phyloP scores from a whole-genome alignment of 345 rosid species.

The Microthlaspi erraticum region DNA sequence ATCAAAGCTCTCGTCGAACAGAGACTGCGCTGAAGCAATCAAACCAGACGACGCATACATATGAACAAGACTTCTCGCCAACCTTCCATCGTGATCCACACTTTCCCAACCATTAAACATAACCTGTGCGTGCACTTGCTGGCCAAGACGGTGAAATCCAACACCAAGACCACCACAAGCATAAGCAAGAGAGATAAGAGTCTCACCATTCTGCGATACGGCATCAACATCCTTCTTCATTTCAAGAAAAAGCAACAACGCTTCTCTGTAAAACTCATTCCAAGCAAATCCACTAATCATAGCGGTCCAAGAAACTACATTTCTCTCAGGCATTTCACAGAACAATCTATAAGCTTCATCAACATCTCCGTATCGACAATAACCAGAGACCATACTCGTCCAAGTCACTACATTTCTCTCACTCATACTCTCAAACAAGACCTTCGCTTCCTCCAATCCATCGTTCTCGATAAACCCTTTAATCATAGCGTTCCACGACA shows the following conservation, averaged over 20 bases:
- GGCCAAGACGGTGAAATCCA: slow-evolving; percentile 53
- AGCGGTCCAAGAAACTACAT: slow-evolving; percentile 72
- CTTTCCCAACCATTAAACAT: slow-evolving; percentile 49
- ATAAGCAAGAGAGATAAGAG: slow-evolving; percentile 73
- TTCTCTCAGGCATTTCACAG: slow-evolving; percentile 61
- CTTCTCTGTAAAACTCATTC: slow-evolving; percentile 53
- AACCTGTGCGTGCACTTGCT: slow-evolving; percentile 68
- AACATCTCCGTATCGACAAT: slow-evolving; percentile 54
- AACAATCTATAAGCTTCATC: slow-evolving; percentile 55
- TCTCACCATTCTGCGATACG: slow-evolving; percentile 62
- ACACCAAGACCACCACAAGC: slow-evolving; percentile 71
- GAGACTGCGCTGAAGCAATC: slow-evolving; percentile 56
- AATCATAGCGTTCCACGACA: slow-evolving; percentile 67
- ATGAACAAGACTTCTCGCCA: slow-evolving; percentile 67
- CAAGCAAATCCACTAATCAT: slow-evolving; percentile 72
- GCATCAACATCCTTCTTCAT: slow-evolving; percentile 59
- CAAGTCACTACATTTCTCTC: slow-evolving; percentile 71
- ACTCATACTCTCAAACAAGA: slow-evolving; percentile 56
- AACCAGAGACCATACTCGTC: slow-evolving; percentile 68
- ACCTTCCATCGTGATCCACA: slow-evolving; percentile 66
- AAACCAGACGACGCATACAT: slow-evolving; percentile 67
- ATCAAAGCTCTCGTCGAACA: slow-evolving; percentile 51
- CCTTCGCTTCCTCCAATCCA: slow-evolving; percentile 53
- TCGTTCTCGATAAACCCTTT: slow-evolving; percentile 55
- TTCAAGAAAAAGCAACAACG: slow-evolving; percentile 52